These are phyloP conservation scores for Russula sp. DNA, from an alignment of 768 basidiomycete genomes.

Conservation along the genomic window DNA sequence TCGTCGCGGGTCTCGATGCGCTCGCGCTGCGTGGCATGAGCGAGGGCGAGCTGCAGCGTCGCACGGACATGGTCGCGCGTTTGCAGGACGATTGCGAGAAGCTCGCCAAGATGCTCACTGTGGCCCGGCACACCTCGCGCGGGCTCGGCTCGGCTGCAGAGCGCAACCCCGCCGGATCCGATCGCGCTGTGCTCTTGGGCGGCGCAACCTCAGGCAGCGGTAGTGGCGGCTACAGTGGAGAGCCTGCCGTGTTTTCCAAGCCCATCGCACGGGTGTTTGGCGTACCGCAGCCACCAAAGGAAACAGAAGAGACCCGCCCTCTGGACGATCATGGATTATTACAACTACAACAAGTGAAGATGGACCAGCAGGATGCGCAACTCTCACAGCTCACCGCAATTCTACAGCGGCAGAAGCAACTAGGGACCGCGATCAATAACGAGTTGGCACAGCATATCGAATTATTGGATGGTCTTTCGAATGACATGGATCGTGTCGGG, in stretches of 20 bases:
- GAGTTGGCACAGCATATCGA: constrained; percentile 85
- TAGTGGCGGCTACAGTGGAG: not conserved
- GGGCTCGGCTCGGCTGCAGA: constrained; percentile 30
- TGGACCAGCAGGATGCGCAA: constrained; percentile 78
- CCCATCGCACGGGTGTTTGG: constrained; percentile 78
- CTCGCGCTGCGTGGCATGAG: constrained; percentile 67
- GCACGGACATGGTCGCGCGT: constrained; percentile 83
- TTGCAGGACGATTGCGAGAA: constrained; percentile 90
- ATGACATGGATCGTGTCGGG: constrained; percentile 71
- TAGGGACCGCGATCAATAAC: constrained; percentile 77
- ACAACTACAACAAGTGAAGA: constrained; percentile 70
- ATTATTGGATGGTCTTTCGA: constrained; percentile 69
- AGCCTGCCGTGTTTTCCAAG: constrained; percentile 18
- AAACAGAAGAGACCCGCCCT: constrained; percentile 81
- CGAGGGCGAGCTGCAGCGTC: constrained; percentile 85
- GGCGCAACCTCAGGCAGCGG: not conserved
- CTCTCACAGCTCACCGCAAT: constrained; percentile 75
- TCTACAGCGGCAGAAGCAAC: constrained; percentile 73
- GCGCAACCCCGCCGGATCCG: constrained; percentile 42
- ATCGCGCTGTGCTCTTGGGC: constrained; percentile 55
- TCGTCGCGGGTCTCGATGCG: constrained; percentile 61
- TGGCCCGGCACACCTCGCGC: constrained; percentile 51
- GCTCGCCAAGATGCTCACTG: constrained; percentile 77
- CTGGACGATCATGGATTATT: constrained; percentile 78
- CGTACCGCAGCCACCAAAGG: constrained; percentile 46